A percentile compares a stretch with the other conserved stretches of the same genome.
phyloP scores from a whole-genome alignment of 2,329 filamentous ascomycete genomes.

The Xylariaceae sp. region DNA sequence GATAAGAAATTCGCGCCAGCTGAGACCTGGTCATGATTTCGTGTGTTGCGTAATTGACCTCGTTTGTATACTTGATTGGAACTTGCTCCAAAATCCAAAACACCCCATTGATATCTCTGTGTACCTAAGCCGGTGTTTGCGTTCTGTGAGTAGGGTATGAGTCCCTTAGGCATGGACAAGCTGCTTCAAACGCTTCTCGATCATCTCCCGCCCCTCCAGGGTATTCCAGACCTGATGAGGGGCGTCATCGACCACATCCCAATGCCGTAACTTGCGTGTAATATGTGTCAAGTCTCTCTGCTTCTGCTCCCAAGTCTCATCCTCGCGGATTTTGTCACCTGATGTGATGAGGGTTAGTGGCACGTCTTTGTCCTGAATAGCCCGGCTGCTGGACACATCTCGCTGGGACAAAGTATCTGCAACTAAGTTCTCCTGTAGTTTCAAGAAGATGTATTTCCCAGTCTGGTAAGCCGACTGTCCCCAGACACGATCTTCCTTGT shows the following conservation, averaged over 20 bases:
- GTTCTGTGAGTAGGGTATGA: no score
- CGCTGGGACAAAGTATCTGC: constrained; percentile 79
- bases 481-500: constrained; percentile 77
- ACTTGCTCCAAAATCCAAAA: no score
- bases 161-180: constrained; percentile 45
- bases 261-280: constrained; percentile 72
- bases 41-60: no score
- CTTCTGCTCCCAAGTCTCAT: constrained; percentile 73
- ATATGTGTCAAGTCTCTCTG: constrained; percentile 80
- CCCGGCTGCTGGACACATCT: constrained; percentile 72
- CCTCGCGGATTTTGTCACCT: constrained; percentile 62
- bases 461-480: constrained; percentile 74
- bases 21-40: no score
- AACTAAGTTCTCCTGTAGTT: constrained; percentile 88
- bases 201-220: constrained; percentile 62
- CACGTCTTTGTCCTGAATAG: constrained; percentile 72
- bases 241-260: constrained; percentile 83
- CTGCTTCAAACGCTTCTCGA: constrained; percentile 75
- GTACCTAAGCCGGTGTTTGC: no score
- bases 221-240: constrained; percentile 85
- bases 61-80: no score
- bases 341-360: constrained; percentile 81
- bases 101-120: no score
- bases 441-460: constrained; percentile 82
- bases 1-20: no score